A percentile compares a stretch with the other conserved stretches of the same genome.
phyloP scores from a whole-genome alignment of 345 rosid genomes.

The Eucalyptus leucophloia region DNA sequence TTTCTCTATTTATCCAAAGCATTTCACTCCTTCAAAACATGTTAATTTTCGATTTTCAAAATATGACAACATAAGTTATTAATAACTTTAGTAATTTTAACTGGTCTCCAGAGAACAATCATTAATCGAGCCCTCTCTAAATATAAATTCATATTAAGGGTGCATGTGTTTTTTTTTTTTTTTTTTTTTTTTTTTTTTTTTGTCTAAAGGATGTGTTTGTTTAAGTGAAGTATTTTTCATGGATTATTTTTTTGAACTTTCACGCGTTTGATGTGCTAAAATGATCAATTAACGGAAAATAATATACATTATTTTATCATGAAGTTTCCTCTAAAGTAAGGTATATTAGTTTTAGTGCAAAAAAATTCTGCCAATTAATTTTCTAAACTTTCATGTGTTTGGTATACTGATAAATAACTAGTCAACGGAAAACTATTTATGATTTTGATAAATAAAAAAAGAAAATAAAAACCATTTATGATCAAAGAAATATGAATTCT shows the following conservation, averaged over 20 bases:
- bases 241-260: neutral
- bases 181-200: too few species aligned
- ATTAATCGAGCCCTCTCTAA: neutral
- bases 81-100: neutral
- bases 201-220: neutral
- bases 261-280: fast-evolving
- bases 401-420: neutral
- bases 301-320: neutral
- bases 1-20: too few species aligned
- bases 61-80: neutral
- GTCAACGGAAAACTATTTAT: neutral
- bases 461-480: too few species aligned
- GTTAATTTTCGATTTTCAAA: neutral
- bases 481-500: neutral
- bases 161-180: neutral
- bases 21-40: neutral
- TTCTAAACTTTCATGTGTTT: neutral
- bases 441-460: neutral
- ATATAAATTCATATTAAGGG: neutral
- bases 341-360: neutral
- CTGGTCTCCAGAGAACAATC: fast-evolving
- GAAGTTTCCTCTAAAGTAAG: neutral
- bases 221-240: neutral
- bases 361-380: neutral
- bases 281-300: fast-evolving